Conservation (phyloP, 2,329 filamentous ascomycete genomes). For the Hawksworthiomyces lignivorus region DNA sequence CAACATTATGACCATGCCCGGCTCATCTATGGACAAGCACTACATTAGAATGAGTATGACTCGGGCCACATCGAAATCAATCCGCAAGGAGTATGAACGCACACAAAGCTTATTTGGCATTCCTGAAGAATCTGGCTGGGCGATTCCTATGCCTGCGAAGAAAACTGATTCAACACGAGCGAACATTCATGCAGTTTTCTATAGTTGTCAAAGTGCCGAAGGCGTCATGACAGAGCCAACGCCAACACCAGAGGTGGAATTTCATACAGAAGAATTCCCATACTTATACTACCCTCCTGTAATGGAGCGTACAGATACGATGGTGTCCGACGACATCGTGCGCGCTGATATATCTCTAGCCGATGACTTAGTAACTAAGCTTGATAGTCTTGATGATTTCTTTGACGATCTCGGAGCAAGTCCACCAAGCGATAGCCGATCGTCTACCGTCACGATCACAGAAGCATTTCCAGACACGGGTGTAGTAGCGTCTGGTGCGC, state of each 20-base stretch:
- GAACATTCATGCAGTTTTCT: conserved; percentile 95
- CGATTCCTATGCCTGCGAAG: conserved; percentile 83
- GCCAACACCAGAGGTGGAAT: conserved; percentile 80
- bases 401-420: conserved; percentile 60
- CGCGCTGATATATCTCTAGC: conserved; percentile 54
- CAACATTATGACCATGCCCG: conserved; percentile 89
- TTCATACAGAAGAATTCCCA: conserved; percentile 81
- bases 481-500: conserved; percentile 57
- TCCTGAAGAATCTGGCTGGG: conserved; percentile 92
- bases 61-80: conserved; percentile 71
- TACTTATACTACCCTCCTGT: conserved; percentile 67
- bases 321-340: conserved; percentile 74
- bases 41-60: conserved; percentile 98
- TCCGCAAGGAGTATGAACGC: conserved; percentile 89
- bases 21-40: conserved; percentile 86
- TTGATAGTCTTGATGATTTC: conserved; percentile 75
- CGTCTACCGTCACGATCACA: conserved; percentile 51
- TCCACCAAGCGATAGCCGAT: conserved; percentile 54
- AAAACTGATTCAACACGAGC: conserved; percentile 79
- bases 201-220: conserved; percentile 66
- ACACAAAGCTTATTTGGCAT: conserved; percentile 95
- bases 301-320: conserved; percentile 71
- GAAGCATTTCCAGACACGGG: conserved; percentile 58
- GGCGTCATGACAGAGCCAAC: conserved; percentile 36
- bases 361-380: conserved; percentile 72